phyloP scores from a whole-genome alignment of 2,329 filamentous ascomycete genomes.

The Botryotinia globosa region DNA sequence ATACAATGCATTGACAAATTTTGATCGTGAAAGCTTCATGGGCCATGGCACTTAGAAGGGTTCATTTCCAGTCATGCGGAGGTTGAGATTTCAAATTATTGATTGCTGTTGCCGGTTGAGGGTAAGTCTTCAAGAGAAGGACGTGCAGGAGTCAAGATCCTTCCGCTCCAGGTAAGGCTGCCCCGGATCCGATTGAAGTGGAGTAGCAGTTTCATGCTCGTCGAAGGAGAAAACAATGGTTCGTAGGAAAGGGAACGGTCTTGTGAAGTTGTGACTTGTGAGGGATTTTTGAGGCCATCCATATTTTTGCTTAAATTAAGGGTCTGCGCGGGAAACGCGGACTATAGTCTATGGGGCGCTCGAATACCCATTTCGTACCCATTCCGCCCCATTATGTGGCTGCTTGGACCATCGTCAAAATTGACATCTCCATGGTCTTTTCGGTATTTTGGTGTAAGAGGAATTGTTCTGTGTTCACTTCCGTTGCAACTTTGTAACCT shows the following conservation, averaged over 20 bases:
- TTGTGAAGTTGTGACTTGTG: no score
- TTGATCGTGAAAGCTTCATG: constrained; percentile 15
- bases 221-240: neutral
- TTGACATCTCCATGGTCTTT: neutral
- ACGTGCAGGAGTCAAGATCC: neutral
- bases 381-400: constrained; percentile 5
- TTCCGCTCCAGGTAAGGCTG: neutral
- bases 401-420: constrained; percentile 6
- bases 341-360: constrained; percentile 4
- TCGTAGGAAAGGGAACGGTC: neutral
- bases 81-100: neutral
- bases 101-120: neutral
- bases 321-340: constrained; percentile 13
- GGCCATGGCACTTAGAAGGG: neutral
- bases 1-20: constrained; percentile 8
- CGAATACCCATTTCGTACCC: neutral
- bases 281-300: neutral
- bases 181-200: neutral
- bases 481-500: neutral
- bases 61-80: constrained; percentile 11
- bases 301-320: constrained; percentile 13
- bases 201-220: neutral
- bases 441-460: neutral
- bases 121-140: neutral
- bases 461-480: neutral